Evolutionary conservation across 202 grass and related monocot genomes (phyloP), one percentile per base, ranked within the genome.

Genomic region (Setaria italica): DNA sequence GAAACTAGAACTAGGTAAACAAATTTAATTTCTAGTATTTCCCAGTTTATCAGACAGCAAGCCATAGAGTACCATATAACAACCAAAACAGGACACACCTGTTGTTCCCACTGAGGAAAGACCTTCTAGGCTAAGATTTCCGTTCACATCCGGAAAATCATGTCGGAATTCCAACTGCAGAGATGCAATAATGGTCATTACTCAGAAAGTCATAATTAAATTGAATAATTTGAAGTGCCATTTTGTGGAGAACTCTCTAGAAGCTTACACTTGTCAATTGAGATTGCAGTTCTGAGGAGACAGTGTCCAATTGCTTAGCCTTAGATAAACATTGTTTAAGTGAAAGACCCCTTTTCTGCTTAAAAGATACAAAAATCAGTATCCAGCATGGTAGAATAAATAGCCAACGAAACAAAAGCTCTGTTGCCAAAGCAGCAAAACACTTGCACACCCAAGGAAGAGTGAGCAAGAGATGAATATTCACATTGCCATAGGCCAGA

Each of bases 331-430:
- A 81, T 50, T 87, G 76, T 80, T 90, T 90, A 19, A 81, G 62
- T 49, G 89, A 90, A 87, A 84, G 45, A 17, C 81, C 89, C 46
- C 63, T 55, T 80, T 84, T 87, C 89, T 90, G 85, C 54, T 70
- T 62, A 75, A 56, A 16, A 64, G 80, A 87, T 16, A 34, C n/a
- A 72, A 32, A 74, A 87, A 69, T 80, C 32, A 90, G 50, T 60
- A 29, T 62, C 49, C 51, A 74, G 30, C n/a, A 80, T 60, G 80
- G n/a, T 70, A 62, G 53, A 35, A 80, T 67, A 85, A 37, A 59
- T 62, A 81, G 56, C 4, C 32, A 76, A 76, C 34, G 72, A 49
- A 33, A 78, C 17, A 80, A 60, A 81, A 45, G 59, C 70, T 77
- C 53, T 81, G 76, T 45, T 80, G 68, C 74, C 21, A 53, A 42